A percentile compares a stretch with the other conserved stretches of the same genome.
phyloP scores from a whole-genome alignment of 495 filamentous ascomycete species.

The Hypoxylon crocopeplum region DNA sequence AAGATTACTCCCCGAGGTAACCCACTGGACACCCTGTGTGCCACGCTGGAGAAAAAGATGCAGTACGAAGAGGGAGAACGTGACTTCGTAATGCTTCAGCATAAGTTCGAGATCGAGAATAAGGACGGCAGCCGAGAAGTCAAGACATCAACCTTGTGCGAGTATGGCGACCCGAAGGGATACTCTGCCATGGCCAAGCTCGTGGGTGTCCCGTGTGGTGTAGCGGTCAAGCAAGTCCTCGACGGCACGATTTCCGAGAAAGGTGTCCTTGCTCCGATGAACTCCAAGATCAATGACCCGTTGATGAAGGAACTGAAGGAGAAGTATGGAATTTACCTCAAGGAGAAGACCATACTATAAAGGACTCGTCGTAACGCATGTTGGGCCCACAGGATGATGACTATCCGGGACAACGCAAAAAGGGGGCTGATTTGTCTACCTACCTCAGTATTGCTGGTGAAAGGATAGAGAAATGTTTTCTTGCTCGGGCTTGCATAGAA shows the following conservation, averaged over 20 bases:
- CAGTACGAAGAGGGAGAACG: constrained; percentile 83
- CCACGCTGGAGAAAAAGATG: constrained; percentile 91
- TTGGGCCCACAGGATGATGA: too few species aligned
- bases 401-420: too few species aligned
- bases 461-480: not conserved
- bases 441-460: too few species aligned
- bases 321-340: constrained; percentile 62
- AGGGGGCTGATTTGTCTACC: not conserved
- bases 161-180: constrained; percentile 82
- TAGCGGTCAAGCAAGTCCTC: constrained; percentile 80
- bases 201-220: constrained; percentile 64
- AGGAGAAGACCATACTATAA: constrained; percentile 50
- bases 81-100: constrained; percentile 77
- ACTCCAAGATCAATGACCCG: constrained; percentile 70
- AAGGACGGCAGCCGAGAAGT: constrained; percentile 74
- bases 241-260: constrained; percentile 78
- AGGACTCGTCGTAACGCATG: too few species aligned
- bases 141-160: constrained; percentile 79
- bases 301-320: constrained; percentile 74
- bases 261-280: constrained; percentile 86
- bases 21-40: constrained; percentile 88
- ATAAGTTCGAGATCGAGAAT: constrained; percentile 90
- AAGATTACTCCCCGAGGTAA: constrained; percentile 76
- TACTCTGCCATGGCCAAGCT: constrained; percentile 92
- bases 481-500: not conserved